Evolutionary conservation across 2,329 filamentous ascomycete genomes (phyloP).

Genomic region (Eurotiales sp.): DNA sequence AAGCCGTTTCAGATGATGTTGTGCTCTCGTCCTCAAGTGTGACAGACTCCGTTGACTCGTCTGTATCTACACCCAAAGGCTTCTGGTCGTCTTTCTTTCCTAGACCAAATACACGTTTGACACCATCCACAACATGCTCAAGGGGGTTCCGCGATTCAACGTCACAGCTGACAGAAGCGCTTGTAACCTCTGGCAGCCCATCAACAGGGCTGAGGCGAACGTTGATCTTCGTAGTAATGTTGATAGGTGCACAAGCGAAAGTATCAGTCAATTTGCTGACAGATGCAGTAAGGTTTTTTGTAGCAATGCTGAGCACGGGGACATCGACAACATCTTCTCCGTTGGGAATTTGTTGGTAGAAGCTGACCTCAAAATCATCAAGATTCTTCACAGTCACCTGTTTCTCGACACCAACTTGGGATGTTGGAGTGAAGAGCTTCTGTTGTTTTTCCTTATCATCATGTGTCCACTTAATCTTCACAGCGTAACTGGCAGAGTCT

Average conservation of each 20-base stretch:
- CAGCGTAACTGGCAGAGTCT: slow-evolving; percentile 72
- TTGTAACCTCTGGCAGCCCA: slow-evolving; percentile 74
- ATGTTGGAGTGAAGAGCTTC: slow-evolving; percentile 75
- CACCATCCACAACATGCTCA: slow-evolving; percentile 81
- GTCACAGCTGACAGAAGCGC: slow-evolving; percentile 80
- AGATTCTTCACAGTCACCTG: slow-evolving; percentile 79
- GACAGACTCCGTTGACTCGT: slow-evolving; percentile 47
- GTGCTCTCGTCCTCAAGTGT: slow-evolving; percentile 41
- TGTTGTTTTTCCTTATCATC: slow-evolving; percentile 71
- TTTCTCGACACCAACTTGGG: slow-evolving; percentile 73
- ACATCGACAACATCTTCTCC: slow-evolving; percentile 49
- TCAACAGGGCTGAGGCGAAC: slow-evolving; percentile 68
- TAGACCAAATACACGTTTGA: slow-evolving; percentile 95
- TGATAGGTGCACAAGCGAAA: slow-evolving; percentile 70
- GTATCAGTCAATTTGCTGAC: slow-evolving; percentile 74
- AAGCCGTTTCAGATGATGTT: slow-evolving; percentile 41
- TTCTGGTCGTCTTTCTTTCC: slow-evolving; percentile 81
- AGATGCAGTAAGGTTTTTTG: slow-evolving; percentile 80
- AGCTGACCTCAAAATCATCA: slow-evolving; percentile 73
- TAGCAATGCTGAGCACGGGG: slow-evolving; percentile 64
- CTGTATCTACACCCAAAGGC: slow-evolving; percentile 63
- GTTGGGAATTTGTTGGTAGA: slow-evolving; percentile 67
- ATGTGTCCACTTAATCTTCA: slow-evolving; percentile 70
- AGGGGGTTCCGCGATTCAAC: slow-evolving; percentile 62
- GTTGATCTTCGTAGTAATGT: slow-evolving; percentile 75